Evolutionary conservation across 1,284 basidiomycete species (phyloP), one percentile per base, ranked within the genome.

Genomic region (Ceratobasidium sp.): DNA sequence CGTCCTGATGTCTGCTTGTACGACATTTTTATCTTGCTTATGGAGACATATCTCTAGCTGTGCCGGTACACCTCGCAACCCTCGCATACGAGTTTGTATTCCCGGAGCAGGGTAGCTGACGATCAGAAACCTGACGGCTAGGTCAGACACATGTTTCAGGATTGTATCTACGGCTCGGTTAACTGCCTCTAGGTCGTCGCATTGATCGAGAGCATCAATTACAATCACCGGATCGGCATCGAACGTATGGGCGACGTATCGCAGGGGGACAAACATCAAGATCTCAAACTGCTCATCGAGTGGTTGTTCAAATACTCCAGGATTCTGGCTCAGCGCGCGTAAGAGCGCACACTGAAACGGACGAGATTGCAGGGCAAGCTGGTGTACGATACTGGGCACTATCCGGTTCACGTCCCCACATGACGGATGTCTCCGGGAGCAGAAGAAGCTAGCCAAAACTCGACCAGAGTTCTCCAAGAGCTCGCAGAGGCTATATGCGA

Each of bases 391-490:
- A 17, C 42, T 67, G 0, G 65, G 65, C n/a, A 67, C 26, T 13
- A 67, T 67, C 28, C 44, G 20, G 3, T 44, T 38, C 7, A 67
- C 65, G 13, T 48, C 28, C 7, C 65, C 46, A 50, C 65, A 67
- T 6, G 20, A 26, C 6, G 66, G 50, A 9, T 12, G 20, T 10
- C 7, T 7, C 20, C 48, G 46, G 2, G 48, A 52, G 38, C 66
- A 69, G 46, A 69, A 69, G 33, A 69, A 69, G 33, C 66, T 69
- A 28, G 66, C 66, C 4, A 26, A 46, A n/a, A 40, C 44, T 17
- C 20, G 5, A 10, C 28, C 40, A 1, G 23, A 26, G 15, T 13
- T 13, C 13, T 66, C 42, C n/a, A 66, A 20, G 23, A 6, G 3
- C 40, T 66, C 64, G 64, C 44, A 46, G 1, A 66, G 6, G 64